Conservation (phyloP, 225 moss, liverwort and hornwort genomes). For the Sphagnum contortum region DNA sequence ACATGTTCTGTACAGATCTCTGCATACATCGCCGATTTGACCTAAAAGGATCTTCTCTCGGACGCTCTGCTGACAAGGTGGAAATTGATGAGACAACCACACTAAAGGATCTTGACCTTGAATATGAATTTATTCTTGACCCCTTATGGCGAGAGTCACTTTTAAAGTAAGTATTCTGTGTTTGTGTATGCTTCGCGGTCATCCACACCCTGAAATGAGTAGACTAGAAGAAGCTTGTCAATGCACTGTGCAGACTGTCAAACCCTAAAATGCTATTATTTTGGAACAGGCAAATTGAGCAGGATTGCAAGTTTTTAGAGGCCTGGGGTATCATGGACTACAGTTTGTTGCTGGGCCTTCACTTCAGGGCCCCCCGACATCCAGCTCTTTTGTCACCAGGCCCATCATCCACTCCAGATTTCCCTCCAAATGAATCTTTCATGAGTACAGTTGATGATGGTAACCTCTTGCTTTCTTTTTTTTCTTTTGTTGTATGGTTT, state of each 20-base stretch:
- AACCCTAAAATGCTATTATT: no score
- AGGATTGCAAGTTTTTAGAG: constrained; percentile 96
- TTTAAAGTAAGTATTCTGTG: constrained; percentile 41
- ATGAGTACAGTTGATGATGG: constrained; percentile 66
- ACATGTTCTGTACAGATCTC: constrained; percentile 99
- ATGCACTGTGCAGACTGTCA: no score
- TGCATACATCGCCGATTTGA: constrained; percentile 98
- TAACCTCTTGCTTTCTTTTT: constrained; percentile 9
- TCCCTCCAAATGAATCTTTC: constrained; percentile 54
- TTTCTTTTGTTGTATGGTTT: no score
- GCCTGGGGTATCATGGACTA: constrained; percentile 95
- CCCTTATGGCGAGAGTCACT: constrained; percentile 97
- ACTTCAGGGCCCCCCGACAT: constrained; percentile 97
- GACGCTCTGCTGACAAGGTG: constrained; percentile 91
- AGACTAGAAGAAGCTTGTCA: no score
- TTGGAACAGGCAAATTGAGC: constrained; percentile 72
- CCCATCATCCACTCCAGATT: constrained; percentile 61
- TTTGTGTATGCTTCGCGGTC: no score
- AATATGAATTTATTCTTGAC: constrained; percentile 87
- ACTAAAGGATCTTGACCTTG: constrained; percentile 94
- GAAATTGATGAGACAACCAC: constrained; percentile 98
- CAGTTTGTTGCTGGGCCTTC: constrained; percentile 91
- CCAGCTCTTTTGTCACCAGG: constrained; percentile 75
- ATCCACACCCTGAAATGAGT: no score
- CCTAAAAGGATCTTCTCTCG: constrained; percentile 96